Base-by-base conservation (phyloP, 257 asterid genomes). In the Voacanga thouarsii region DNA sequence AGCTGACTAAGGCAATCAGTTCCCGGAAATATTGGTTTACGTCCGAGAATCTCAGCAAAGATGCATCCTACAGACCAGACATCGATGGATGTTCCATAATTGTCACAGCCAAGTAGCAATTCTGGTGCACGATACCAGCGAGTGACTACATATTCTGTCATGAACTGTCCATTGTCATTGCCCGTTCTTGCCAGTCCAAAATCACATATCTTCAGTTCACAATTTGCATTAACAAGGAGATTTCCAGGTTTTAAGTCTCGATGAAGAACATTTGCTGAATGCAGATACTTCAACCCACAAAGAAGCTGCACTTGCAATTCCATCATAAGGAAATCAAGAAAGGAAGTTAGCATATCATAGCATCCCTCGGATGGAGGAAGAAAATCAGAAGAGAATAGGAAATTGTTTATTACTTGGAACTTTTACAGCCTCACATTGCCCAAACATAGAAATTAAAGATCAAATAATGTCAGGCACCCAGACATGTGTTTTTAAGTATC, bases 111-210 rank as follows among this genome's bases (percentile, higher is more conserved):
- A 44, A 86, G 87, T 5, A 86, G 87, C 6, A 86, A 80, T 74
- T 83, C 87, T 9, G 87, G 89, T 51, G 89, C 89, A 11, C 89
- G 87, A 39, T 86, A 86, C 89, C 89, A 86, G 9, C 89, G 82
- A 15, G 89, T 86, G 78, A 86, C 89, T 12, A 86, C 87, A 66
- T 86, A 86, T 75, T 86, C 89, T 33, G 89, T 86, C 89, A 86
- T 86, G 65, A 83, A 83, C 82, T 86, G 89, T 39, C 87, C 89
- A 33, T 71, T 79, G 84, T 82, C 84, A 44, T 80, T 84, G 75
- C 86, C 80, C 11, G 89, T 86, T 80, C 89, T 78, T n/a, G 89
- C 89, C 77, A 86, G 78, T 28, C 87, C 89, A 53, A 86, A 86
- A 81, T 86, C 89, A 50, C 89, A 86, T 44, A 86, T 86, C 84